Evolutionary conservation across 2,329 filamentous ascomycete genomes (phyloP).

Genomic region (Pseudogymnoascus sp.): DNA sequence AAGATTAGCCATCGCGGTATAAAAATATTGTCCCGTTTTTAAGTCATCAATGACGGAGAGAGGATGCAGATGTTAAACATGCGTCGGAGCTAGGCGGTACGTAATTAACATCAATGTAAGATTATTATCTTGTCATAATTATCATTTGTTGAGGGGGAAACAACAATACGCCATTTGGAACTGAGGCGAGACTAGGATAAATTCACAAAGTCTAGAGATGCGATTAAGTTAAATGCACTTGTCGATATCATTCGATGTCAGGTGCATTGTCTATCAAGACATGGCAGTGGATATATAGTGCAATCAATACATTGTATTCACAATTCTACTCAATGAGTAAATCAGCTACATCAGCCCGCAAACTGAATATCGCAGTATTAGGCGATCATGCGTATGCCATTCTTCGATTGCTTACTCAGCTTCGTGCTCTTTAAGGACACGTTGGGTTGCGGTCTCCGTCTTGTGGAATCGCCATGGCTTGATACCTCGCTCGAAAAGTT

Average conservation of each 20-base stretch:
- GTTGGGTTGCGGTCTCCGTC: constrained; percentile 15
- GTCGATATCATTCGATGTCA: background rate
- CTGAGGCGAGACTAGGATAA: too few relatives aligned
- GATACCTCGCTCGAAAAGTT: constrained; percentile 21
- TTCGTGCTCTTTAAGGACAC: background rate
- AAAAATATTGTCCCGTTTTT: too few relatives aligned
- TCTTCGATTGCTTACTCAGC: background rate
- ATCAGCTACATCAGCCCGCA: background rate
- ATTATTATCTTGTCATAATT: too few relatives aligned
- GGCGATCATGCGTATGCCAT: background rate
- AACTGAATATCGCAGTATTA: background rate
- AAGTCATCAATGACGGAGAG: too few relatives aligned
- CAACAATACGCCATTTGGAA: too few relatives aligned
- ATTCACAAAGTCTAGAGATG: too few relatives aligned
- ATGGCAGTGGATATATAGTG: background rate
- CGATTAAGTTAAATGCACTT: too few relatives aligned
- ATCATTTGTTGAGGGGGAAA: too few relatives aligned
- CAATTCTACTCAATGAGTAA: background rate
- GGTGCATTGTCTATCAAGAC: background rate
- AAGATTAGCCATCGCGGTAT: too few relatives aligned
- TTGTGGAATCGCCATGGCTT: constrained; percentile 18
- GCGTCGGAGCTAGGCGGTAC: too few relatives aligned
- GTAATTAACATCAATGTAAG: too few relatives aligned
- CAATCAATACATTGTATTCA: background rate
- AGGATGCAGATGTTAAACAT: too few relatives aligned